A percentile compares a stretch with the other conserved stretches of the same genome.
phyloP scores from a whole-genome alignment of 2,329 filamentous ascomycete species.

The Mycosphaerella sp. region DNA sequence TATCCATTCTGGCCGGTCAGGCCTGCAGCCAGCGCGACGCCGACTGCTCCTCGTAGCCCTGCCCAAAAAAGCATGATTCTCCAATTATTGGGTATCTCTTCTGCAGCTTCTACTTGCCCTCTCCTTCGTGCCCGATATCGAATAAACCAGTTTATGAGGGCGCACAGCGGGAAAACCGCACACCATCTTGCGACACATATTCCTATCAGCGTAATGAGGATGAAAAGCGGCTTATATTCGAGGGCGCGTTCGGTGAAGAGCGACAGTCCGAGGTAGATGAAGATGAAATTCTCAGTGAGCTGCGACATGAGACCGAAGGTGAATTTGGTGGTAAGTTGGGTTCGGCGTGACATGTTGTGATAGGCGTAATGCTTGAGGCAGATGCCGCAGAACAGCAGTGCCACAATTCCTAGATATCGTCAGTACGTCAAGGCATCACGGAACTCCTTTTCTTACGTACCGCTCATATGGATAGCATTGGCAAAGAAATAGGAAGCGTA shows the following conservation, averaged over 20 bases:
- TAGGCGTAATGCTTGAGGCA: conserved; percentile 99
- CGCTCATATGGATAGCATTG: conserved; percentile 91
- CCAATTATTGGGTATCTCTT: conserved; percentile 90
- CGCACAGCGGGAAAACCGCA: conserved; percentile 88
- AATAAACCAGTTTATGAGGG: conserved; percentile 85
- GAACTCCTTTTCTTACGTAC: conserved; percentile 47
- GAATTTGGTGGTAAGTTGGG: conserved; percentile 96
- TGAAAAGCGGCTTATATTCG: conserved; percentile 89
- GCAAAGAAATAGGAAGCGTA: conserved; percentile 98
- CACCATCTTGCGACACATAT: conserved; percentile 91
- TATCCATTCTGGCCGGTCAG: conserved; percentile 66
- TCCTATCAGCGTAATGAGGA: conserved; percentile 83
- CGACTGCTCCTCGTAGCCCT: conserved; percentile 87
- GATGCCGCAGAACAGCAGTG: conserved; percentile 93
- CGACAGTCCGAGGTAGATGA: conserved; percentile 94
- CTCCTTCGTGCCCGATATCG: conserved; percentile 73
- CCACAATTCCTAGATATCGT: conserved; percentile 70
- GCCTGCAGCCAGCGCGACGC: conserved; percentile 86
- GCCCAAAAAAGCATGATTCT: conserved; percentile 99
- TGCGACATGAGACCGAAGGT: conserved; percentile 93
- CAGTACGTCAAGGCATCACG: conserved; percentile 1
- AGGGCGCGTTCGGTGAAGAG: conserved; percentile 86
- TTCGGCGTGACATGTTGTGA: conserved; percentile 98
- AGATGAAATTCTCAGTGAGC: conserved; percentile 98
- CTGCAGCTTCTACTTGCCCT: conserved; percentile 63